These are phyloP conservation scores for Pseudotulostoma volvatum DNA, from an alignment of 495 filamentous ascomycete genomes.

Conservation along the genomic window DNA sequence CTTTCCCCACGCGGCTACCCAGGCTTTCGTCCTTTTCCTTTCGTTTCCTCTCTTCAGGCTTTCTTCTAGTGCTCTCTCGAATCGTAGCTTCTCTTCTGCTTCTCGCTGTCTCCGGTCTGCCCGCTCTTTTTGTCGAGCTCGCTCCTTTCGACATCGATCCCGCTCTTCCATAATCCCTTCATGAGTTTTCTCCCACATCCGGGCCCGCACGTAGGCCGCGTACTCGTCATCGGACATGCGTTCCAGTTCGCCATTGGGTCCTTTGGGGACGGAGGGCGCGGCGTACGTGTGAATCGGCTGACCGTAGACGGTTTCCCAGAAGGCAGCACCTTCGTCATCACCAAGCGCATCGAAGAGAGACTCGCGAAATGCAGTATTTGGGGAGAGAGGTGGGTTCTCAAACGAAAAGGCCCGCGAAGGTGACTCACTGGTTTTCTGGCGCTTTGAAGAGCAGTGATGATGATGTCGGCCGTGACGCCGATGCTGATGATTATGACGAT, in stretches of 20 bases:
- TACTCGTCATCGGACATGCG: conserved; percentile 88
- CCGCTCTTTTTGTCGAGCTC: conserved; percentile 25
- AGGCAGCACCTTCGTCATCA: conserved; percentile 89
- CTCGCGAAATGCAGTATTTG: conserved; percentile 69
- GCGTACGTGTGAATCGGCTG: conserved; percentile 68
- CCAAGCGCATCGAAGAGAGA: conserved; percentile 98
- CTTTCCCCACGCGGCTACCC: conserved; percentile 41
- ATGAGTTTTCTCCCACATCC: conserved; percentile 87
- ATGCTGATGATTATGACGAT: conserved; percentile 3
- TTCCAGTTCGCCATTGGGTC: conserved; percentile 48
- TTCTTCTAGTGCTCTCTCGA: conserved; percentile 33
- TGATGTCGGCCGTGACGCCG: conserved; percentile 15
- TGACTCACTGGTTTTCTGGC: conserved; percentile 2
- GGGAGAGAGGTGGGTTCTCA: conserved; percentile 20
- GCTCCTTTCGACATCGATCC: conserved; percentile 41
- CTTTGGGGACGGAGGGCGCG: conserved; percentile 18
- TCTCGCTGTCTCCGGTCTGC: conserved; percentile 26
- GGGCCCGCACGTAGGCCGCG: conserved; percentile 57
- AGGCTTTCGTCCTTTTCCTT: conserved; percentile 31
- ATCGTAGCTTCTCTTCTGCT: conserved; percentile 21
- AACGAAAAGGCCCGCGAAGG: conserved; percentile 1
- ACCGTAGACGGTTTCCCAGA: conserved; percentile 89
- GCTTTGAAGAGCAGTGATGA: conserved; percentile 11
- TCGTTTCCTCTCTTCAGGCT: conserved; percentile 35
- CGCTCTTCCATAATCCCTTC: conserved; percentile 48